Percentiles rank a stretch among this genome's conserved stretches.
These are phyloP conservation scores for Paratinospora sagittata DNA, from an alignment of 164 flowering plant genomes.

Conservation along the genomic window DNA sequence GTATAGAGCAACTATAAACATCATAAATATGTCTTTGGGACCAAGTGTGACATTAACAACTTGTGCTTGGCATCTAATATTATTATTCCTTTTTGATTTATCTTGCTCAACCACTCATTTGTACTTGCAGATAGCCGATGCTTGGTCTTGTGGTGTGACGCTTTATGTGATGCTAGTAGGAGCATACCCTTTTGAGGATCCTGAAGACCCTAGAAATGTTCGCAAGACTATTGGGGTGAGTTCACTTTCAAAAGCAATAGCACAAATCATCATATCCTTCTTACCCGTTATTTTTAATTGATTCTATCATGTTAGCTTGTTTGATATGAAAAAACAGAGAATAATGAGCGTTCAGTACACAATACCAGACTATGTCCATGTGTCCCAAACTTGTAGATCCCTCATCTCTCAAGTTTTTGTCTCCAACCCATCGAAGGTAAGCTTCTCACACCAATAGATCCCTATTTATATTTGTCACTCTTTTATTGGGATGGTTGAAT, in stretches of 20 bases:
- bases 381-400: conserved; percentile 53
- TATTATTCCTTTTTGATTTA: background rate
- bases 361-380: conserved; percentile 62
- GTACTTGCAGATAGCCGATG: conserved; percentile 10
- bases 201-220: conserved; percentile 3
- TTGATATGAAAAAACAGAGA: conserved; percentile 39
- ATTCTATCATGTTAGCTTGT: background rate
- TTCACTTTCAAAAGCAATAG: background rate
- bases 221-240: conserved; percentile 8
- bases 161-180: conserved; percentile 10
- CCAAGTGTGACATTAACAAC: too few relatives aligned
- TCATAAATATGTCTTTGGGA: too few relatives aligned
- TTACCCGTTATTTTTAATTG: background rate
- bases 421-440: conserved; percentile 56
- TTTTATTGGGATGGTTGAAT: too few relatives aligned
- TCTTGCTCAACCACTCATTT: background rate
- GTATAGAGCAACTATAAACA: too few relatives aligned
- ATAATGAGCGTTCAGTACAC: conserved; percentile 61
- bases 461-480: too few relatives aligned
- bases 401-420: conserved; percentile 66
- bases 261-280: background rate
- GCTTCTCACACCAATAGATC: too few relatives aligned
- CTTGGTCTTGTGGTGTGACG: conserved; percentile 13
- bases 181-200: conserved; percentile 10
- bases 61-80: too few relatives aligned